Percentiles rank a stretch among this genome's conserved stretches.
Evolutionary conservation across 371 early-diverging fungal genomes (phyloP).

Genomic region (Dichotomocladium elegans): DNA sequence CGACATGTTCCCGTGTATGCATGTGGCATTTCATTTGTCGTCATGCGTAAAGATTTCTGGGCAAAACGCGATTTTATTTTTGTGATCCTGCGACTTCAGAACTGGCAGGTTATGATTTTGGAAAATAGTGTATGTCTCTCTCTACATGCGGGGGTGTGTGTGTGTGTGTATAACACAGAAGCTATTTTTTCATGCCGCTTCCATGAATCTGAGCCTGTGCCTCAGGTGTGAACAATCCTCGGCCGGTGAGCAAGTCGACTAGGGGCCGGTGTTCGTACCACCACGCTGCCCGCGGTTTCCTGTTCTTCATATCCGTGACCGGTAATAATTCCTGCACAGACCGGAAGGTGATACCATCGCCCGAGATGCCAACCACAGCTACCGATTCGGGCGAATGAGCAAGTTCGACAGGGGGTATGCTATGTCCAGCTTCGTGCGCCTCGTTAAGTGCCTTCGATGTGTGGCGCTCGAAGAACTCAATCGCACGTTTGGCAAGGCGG

Average conservation of each 20-base stretch:
- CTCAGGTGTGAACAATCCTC: conserved; percentile 31
- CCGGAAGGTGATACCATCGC: conserved; percentile 68
- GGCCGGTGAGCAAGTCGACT: conserved; percentile 38
- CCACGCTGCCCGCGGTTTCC: conserved; percentile 72
- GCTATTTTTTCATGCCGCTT: no score
- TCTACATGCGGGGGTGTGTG: no score
- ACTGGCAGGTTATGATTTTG: no score
- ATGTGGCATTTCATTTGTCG: no score
- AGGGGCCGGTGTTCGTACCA: conserved; percentile 67
- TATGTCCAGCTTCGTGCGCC: conserved; percentile 13
- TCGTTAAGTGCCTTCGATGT: conserved; percentile 23
- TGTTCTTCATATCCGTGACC: conserved; percentile 75
- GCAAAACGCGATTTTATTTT: no score
- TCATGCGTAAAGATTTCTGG: no score
- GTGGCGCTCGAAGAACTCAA: conserved; percentile 58
- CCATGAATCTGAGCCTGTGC: no score
- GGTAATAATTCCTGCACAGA: conserved; percentile 67
- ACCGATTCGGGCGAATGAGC: conserved; percentile 58
- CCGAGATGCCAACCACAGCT: conserved; percentile 81
- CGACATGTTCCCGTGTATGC: no score
- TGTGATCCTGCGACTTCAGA: no score
- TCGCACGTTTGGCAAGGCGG: conserved; percentile 72
- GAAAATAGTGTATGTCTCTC: no score
- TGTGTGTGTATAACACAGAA: no score
- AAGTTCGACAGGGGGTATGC: conserved; percentile 57